A percentile compares a stretch with the other conserved stretches of the same genome.
phyloP scores from a whole-genome alignment of 1,284 basidiomycete species.

The Pseudozyma sp. region DNA sequence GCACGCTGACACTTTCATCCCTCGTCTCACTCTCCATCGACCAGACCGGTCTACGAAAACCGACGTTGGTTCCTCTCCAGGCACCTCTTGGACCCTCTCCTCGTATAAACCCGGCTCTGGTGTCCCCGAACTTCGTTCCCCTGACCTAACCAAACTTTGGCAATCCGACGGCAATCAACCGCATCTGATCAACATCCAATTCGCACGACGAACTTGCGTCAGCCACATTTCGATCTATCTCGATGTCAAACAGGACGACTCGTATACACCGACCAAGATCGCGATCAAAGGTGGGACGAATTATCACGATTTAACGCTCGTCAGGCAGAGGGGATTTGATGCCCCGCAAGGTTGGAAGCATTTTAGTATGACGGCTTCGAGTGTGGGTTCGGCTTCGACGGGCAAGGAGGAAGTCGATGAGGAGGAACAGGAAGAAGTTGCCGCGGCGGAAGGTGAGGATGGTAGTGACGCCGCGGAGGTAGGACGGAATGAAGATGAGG shows the following conservation, averaged over 20 bases:
- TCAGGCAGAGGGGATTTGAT: constrained; percentile 63
- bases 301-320: constrained; percentile 88
- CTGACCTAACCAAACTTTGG: constrained; percentile 94
- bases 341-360: constrained; percentile 92
- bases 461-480: neutral
- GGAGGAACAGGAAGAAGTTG: constrained; percentile 13
- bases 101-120: constrained; percentile 97
- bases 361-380: constrained; percentile 78
- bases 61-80: constrained; percentile 61
- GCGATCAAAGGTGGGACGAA: constrained; percentile 92
- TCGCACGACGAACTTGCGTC: constrained; percentile 87
- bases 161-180: constrained; percentile 99
- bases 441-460: constrained; percentile 22
- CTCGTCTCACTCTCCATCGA: too few relatives aligned
- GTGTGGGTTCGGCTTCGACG: constrained; percentile 65
- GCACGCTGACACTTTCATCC: too few relatives aligned
- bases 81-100: constrained; percentile 94
- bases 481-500: constrained; percentile 74
- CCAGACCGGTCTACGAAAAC: constrained; percentile 58
- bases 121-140: constrained; percentile 87
- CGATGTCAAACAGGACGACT: constrained; percentile 89
- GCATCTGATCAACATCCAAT: constrained; percentile 93
- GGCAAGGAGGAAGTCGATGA: constrained; percentile 79
- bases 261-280: constrained; percentile 93
- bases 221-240: constrained; percentile 89